Evolutionary conservation across 768 basidiomycete genomes (phyloP).

Genomic region (Mycena latifolia): DNA sequence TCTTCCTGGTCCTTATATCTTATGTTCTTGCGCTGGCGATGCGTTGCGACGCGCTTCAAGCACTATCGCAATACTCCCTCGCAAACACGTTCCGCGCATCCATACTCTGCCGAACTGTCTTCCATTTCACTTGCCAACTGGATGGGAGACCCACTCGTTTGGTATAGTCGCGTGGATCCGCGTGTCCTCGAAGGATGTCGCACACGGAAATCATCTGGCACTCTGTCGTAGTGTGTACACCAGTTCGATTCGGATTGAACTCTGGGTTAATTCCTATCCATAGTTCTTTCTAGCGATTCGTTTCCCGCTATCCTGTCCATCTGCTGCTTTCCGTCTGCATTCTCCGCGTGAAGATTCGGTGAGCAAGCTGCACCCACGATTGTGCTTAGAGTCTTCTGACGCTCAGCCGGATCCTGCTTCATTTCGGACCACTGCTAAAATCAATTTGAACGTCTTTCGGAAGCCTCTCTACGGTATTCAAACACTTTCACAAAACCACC

Average conservation of each 20-base stretch:
- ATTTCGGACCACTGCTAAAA: not conserved
- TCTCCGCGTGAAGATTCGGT: conserved; percentile 3
- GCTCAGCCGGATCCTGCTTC: not conserved
- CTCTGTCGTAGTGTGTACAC: too few relatives aligned
- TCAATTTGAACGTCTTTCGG: conserved; percentile 4
- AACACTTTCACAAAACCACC: too few relatives aligned
- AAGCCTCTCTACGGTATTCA: not conserved
- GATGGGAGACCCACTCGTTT: not conserved
- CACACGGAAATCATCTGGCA: not conserved
- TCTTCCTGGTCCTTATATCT: conserved; percentile 1
- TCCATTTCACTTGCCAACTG: not conserved
- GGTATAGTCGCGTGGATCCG: not conserved
- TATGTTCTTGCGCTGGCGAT: too few relatives aligned
- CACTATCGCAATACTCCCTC: conserved; percentile 9
- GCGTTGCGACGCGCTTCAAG: conserved; percentile 7
- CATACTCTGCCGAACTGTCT: conserved; percentile 1
- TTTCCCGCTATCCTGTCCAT: conserved; percentile 3
- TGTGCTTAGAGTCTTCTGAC: conserved; percentile 7
- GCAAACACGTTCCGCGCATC: not conserved
- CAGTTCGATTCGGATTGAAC: too few relatives aligned
- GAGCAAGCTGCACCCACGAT: not conserved
- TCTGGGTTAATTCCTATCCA: conserved; percentile 1
- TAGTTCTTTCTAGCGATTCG: conserved; percentile 11
- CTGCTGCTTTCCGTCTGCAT: not conserved
- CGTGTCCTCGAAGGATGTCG: conserved; percentile 1